phyloP scores from a whole-genome alignment of 2,329 filamentous ascomycete genomes.

The Claviceps capensis region DNA sequence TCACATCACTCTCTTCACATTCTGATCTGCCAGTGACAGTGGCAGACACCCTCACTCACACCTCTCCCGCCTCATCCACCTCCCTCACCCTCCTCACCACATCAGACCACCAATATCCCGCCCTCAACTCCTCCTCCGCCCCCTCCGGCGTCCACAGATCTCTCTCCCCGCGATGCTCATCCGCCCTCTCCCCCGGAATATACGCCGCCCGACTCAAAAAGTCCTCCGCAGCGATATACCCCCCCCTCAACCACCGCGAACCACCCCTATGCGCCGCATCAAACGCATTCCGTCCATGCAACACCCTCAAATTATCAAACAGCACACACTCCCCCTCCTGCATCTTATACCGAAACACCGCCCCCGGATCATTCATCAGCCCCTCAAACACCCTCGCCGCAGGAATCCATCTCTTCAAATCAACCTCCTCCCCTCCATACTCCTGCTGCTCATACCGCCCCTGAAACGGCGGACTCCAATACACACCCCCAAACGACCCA shows the following conservation, averaged over 20 bases:
- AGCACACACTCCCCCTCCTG: conserved; percentile 75
- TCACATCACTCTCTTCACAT: no score
- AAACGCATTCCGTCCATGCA: conserved; percentile 73
- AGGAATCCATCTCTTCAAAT: conserved; percentile 28
- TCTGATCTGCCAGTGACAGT: no score
- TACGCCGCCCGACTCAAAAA: conserved; percentile 24
- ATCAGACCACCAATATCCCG: conserved; percentile 15
- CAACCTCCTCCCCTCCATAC: background rate
- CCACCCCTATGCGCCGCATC: conserved; percentile 41
- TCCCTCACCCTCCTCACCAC: conserved; percentile 12
- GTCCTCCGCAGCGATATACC: conserved; percentile 54
- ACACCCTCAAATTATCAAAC: conserved; percentile 78
- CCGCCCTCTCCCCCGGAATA: conserved; percentile 15
- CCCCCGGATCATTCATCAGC: conserved; percentile 40
- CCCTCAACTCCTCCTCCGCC: conserved; percentile 14
- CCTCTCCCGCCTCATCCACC: conserved; percentile 9
- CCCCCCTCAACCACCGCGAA: conserved; percentile 69
- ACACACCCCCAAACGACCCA: conserved; percentile 15
- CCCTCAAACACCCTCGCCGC: conserved; percentile 42
- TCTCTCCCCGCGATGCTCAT: conserved; percentile 10
- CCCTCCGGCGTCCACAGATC: conserved; percentile 12
- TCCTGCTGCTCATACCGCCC: conserved; percentile 27
- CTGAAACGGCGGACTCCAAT: conserved; percentile 75
- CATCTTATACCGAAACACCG: conserved; percentile 58
- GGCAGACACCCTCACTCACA: background rate